Evolutionary conservation across 106 monocot genomes (phyloP).

Genomic region (Phalaenopsis equestris): DNA sequence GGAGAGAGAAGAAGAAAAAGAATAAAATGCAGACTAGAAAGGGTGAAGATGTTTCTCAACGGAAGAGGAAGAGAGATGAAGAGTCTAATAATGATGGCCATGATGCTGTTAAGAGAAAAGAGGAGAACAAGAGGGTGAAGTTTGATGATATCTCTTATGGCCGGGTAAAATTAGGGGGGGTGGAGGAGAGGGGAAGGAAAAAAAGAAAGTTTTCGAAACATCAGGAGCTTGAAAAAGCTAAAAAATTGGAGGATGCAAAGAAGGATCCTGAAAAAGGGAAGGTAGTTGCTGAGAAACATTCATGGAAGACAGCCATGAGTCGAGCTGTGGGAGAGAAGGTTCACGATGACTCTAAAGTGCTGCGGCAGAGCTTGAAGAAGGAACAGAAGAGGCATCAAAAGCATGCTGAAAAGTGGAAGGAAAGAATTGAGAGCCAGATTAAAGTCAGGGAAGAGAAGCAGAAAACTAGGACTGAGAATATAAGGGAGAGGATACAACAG

Average conservation of each 20-base stretch:
- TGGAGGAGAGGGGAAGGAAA: slow-evolving; percentile 30
- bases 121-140: slow-evolving; percentile 13
- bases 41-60: neutral
- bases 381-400: slow-evolving; percentile 70
- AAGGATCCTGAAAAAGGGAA: slow-evolving; percentile 72
- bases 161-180: slow-evolving; percentile 39
- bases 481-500: slow-evolving; percentile 64
- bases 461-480: slow-evolving; percentile 62
- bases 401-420: slow-evolving; percentile 72
- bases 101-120: slow-evolving; percentile 17
- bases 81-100: slow-evolving; percentile 5
- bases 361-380: slow-evolving; percentile 82
- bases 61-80: slow-evolving; percentile 36
- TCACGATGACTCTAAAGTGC: slow-evolving; percentile 65
- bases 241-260: slow-evolving; percentile 53
- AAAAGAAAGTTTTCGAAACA: slow-evolving; percentile 55
- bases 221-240: slow-evolving; percentile 49
- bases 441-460: slow-evolving; percentile 53
- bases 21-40: slow-evolving; percentile 8
- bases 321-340: slow-evolving; percentile 76
- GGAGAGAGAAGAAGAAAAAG: slow-evolving; percentile 15
- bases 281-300: slow-evolving; percentile 44
- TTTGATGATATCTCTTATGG: slow-evolving; percentile 44
- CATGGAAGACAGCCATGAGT: slow-evolving; percentile 62
- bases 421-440: slow-evolving; percentile 38